Base-by-base conservation (phyloP, 2,329 filamentous ascomycete species). In the Cercospora sp. region DNA sequence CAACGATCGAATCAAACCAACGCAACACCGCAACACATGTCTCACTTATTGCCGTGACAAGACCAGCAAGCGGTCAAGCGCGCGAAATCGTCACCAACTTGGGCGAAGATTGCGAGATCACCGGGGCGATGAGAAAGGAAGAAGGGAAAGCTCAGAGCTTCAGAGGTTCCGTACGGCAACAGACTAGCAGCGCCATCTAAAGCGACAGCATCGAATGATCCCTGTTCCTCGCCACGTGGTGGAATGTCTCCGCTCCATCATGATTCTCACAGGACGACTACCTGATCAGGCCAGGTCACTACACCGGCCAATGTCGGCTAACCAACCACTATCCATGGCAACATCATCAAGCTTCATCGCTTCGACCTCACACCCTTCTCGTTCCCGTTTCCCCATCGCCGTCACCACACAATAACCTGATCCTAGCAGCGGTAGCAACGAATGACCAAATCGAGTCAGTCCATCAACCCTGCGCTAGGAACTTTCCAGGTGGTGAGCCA, bases 221-320 rank as follows among this genome's bases (percentile, higher is more conserved):
- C 39, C 16, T 60, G 45, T 42, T 33, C 13, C 60, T 45, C 28
- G 60, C 60, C 60, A 62, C 60, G 60, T 62, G 60, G 23, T 48
- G n/a, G 45, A 51, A 20, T 51, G 9, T 51, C 18, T 51, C 45
- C 18, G 45, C 45, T 51, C 20, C 45, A 51, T 51, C 45, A n/a
- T 39, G 36, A 39, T n/a, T 39, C 36, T 8, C 36, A n/a, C 1
- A 39, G 36, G 36, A 16, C 13, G 13, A 39, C 13, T 39, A 23
- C 8, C 45, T 4, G 45, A 20, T 12, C 45, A 51, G 45, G 20
- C 45, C n/a, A 48, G 42, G 42, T 48, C 7, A 4, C 28, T 1
- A 33, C 4, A 18, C 45, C 61, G 61, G 61, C 61, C 33, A 55
- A 63, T 63, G 30, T 63, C 61, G 61, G 61, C 12, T 36, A 63